phyloP scores from a whole-genome alignment of 2,329 filamentous ascomycete species.

The Sporothrix humicola region DNA sequence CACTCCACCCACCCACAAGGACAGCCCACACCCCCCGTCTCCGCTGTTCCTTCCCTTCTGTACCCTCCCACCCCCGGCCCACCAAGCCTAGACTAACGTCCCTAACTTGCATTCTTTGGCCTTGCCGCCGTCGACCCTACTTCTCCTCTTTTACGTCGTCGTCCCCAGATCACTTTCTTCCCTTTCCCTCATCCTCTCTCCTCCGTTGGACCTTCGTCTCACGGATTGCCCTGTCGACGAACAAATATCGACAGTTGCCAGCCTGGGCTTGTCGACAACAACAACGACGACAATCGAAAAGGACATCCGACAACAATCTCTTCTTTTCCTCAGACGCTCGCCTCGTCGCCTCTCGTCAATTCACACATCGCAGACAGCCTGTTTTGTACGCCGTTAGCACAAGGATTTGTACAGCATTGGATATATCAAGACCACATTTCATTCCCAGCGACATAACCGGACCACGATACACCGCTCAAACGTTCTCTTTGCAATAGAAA shows the following conservation, averaged over 20 bases:
- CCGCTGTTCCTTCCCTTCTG: slow-evolving; percentile 24
- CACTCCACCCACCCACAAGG: slow-evolving; percentile 19
- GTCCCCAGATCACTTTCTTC: slow-evolving; percentile 11
- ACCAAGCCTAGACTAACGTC: slow-evolving; percentile 19
- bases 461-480: background rate
- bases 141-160: slow-evolving; percentile 23
- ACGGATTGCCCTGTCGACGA: slow-evolving; percentile 9
- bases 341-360: background rate
- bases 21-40: slow-evolving; percentile 20
- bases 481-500: background rate
- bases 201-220: background rate
- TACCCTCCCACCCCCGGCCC: background rate
- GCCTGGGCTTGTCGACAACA: slow-evolving; percentile 8
- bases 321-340: background rate
- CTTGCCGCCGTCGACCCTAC: slow-evolving; percentile 5
- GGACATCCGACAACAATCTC: background rate
- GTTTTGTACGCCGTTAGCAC: background rate
- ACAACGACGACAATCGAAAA: slow-evolving; percentile 2
- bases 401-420: background rate
- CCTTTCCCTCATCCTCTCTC: background rate
- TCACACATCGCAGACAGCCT: background rate
- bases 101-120: slow-evolving; percentile 19
- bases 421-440: background rate
- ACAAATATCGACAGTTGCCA: slow-evolving; percentile 10
- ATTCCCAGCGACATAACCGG: no score